A percentile compares a stretch with the other conserved stretches of the same genome.
Conservation (phyloP, 306 rosid species). For the Cicer judaicum region DNA sequence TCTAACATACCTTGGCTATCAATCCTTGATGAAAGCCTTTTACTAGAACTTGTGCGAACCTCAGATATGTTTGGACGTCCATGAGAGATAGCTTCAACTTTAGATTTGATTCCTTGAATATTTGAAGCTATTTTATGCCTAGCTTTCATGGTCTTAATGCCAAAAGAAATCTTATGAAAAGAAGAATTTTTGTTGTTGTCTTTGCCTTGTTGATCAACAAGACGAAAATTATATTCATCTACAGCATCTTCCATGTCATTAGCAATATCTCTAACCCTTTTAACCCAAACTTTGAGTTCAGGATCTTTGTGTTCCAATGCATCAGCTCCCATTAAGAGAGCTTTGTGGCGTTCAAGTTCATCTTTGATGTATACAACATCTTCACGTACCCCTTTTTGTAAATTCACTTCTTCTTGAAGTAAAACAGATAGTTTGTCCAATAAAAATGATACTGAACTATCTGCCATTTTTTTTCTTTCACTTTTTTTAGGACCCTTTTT, state of each 20-base stretch:
- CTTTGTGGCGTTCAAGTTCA: constrained; percentile 51
- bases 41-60: constrained; percentile 26
- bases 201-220: constrained; percentile 36
- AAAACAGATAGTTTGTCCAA: constrained; percentile 49
- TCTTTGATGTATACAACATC: constrained; percentile 52
- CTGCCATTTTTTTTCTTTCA: constrained; percentile 53
- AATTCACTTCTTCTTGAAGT: constrained; percentile 51
- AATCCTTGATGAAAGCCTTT: constrained; percentile 8
- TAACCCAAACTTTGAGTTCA: constrained; percentile 57
- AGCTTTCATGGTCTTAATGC: constrained; percentile 37
- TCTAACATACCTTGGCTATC: background rate
- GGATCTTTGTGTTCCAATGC: constrained; percentile 48
- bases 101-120: constrained; percentile 47
- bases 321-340: constrained; percentile 51
- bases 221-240: constrained; percentile 52
- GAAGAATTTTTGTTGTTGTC: background rate
- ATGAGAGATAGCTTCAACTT: constrained; percentile 41
- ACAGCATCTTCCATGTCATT: constrained; percentile 61
- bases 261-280: constrained; percentile 53
- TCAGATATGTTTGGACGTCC: constrained; percentile 41
- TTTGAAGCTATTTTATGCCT: constrained; percentile 46
- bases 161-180: background rate
- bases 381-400: constrained; percentile 52
- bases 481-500: background rate
- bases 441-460: constrained; percentile 55